Evolutionary conservation across 2,329 filamentous ascomycete species (phyloP).

Genomic region (Raffaelea ambrosiae): DNA sequence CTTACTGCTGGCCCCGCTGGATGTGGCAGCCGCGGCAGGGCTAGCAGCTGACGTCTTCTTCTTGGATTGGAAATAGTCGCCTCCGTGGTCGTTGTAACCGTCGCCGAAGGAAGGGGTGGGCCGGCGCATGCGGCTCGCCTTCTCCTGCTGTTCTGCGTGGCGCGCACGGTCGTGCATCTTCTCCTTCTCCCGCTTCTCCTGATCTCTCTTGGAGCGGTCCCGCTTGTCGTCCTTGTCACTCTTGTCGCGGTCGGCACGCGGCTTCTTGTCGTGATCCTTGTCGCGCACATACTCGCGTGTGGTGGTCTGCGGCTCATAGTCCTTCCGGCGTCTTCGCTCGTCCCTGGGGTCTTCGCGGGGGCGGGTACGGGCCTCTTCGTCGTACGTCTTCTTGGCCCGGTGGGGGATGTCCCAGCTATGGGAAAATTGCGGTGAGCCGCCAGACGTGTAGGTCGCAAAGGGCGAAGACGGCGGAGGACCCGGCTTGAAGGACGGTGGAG

Average conservation of each 20-base stretch:
- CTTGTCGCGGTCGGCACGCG: conserved; percentile 22
- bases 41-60: conserved; percentile 16
- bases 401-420: conserved; percentile 36
- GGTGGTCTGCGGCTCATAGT: conserved; percentile 16
- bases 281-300: conserved; percentile 17
- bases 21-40: not conserved
- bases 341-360: conserved; percentile 20
- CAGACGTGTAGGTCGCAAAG: conserved; percentile 20
- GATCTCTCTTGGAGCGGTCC: conserved; percentile 20
- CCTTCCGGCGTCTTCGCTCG: conserved; percentile 20
- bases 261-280: conserved; percentile 26
- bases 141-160: conserved; percentile 17
- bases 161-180: conserved; percentile 27
- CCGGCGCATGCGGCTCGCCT: conserved; percentile 14
- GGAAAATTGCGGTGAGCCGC: conserved; percentile 24
- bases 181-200: conserved; percentile 22
- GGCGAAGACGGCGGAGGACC: conserved; percentile 20
- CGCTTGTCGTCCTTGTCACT: conserved; percentile 20
- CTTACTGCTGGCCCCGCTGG: conserved; percentile 19
- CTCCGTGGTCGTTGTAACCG: conserved; percentile 16
- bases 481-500: conserved; percentile 31
- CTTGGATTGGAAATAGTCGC: conserved; percentile 13
- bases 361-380: conserved; percentile 31
- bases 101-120: conserved; percentile 16
- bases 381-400: conserved; percentile 29